A percentile compares a stretch with the other conserved stretches of the same genome.
Conservation (phyloP, 202 grass and related monocot species). For the Musa balbisiana region DNA sequence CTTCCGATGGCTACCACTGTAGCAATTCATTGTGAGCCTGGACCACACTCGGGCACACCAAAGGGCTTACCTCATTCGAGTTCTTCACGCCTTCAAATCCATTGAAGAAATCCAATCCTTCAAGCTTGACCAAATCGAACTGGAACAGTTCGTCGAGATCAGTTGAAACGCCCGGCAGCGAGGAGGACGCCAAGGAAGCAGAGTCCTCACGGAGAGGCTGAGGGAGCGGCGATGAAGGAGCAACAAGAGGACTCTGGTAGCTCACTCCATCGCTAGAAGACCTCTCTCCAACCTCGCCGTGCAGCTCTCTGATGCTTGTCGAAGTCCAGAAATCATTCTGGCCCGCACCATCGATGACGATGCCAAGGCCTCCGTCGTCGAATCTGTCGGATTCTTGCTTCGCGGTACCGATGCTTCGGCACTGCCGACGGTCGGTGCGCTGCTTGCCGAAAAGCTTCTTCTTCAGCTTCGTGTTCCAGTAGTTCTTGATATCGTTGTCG, state of each 20-base stretch:
- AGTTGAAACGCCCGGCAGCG: conserved; percentile 6
- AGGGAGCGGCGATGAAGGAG: too few species aligned
- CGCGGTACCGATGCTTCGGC: conserved; percentile 13
- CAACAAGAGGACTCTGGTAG: too few species aligned
- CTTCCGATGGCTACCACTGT: conserved; percentile 44
- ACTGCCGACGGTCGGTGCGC: conserved; percentile 39
- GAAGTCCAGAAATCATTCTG: not conserved
- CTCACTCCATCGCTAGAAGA: too few species aligned
- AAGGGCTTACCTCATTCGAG: conserved; percentile 58
- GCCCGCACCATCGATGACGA: not conserved
- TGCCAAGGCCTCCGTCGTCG: not conserved
- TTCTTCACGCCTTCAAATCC: conserved; percentile 11
- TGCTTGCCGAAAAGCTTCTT: conserved; percentile 96
- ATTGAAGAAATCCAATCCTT: conserved; percentile 53
- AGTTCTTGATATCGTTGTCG: conserved; percentile 99
- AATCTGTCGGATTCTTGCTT: not conserved
- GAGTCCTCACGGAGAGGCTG: too few species aligned
- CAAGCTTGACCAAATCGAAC: conserved; percentile 68
- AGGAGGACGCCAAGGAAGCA: not conserved
- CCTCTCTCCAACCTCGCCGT: too few species aligned
- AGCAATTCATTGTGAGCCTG: conserved; percentile 29
- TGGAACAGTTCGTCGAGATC: conserved; percentile 73
- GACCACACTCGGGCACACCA: conserved; percentile 46
- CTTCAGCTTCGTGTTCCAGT: conserved; percentile 98
- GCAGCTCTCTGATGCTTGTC: not conserved